Percentiles rank a stretch among this genome's conserved stretches.
phyloP scores from a whole-genome alignment of 1,284 basidiomycete genomes.

The Sanghuangporus baumii region DNA sequence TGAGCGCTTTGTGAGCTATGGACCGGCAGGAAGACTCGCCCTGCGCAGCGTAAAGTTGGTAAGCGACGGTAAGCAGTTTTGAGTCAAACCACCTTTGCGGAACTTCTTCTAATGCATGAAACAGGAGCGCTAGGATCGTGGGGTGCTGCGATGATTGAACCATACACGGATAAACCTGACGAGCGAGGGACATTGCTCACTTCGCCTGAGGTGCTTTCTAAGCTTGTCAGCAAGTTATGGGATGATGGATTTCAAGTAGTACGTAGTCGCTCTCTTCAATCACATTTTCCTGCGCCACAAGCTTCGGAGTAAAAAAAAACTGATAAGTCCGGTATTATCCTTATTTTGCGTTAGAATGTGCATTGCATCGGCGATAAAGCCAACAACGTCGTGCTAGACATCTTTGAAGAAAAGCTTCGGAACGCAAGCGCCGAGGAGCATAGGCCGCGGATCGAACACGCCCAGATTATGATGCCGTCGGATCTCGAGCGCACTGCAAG shows the following conservation, averaged over 20 bases:
- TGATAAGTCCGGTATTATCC: neutral
- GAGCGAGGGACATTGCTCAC: constrained; percentile 66
- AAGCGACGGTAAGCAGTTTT: constrained; percentile 51
- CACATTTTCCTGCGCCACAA: neutral
- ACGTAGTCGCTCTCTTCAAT: constrained; percentile 25
- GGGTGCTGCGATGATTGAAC: constrained; percentile 83
- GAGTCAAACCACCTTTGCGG: neutral
- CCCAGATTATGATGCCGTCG: constrained; percentile 40
- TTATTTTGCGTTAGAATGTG: constrained; percentile 54
- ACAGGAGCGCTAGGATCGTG: constrained; percentile 84
- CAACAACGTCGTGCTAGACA: constrained; percentile 75
- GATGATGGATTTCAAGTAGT: constrained; percentile 69
- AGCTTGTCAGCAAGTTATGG: constrained; percentile 60
- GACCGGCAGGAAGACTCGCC: constrained; percentile 56
- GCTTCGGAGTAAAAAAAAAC: neutral
- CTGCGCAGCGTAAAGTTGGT: constrained; percentile 82
- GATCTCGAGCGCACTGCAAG: constrained; percentile 40
- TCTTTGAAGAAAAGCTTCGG: constrained; percentile 55
- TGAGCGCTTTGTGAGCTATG: constrained; percentile 57
- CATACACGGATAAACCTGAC: constrained; percentile 76
- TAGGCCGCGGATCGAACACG: constrained; percentile 46
- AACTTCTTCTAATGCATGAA: neutral
- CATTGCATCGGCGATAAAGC: constrained; percentile 92
- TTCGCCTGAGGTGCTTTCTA: constrained; percentile 45
- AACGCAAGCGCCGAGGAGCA: constrained; percentile 20